These are phyloP conservation scores for Penicillium sp. DNA, from an alignment of 2,329 filamentous ascomycete genomes.

Conservation along the genomic window DNA sequence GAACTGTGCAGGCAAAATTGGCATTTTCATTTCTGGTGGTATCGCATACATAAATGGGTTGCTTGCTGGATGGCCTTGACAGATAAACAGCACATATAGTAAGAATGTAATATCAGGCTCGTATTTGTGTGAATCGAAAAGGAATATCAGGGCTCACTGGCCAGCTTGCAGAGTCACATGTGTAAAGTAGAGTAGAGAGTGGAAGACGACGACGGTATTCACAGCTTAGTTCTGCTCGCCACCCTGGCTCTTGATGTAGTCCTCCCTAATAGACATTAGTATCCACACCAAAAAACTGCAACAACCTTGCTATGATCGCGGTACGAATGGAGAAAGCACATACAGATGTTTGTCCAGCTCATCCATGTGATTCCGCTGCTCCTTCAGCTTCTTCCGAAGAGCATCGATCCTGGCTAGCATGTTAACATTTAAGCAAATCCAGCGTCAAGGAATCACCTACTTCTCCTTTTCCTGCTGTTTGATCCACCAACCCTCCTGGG, in stretches of 20 bases:
- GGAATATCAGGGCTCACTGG: neutral
- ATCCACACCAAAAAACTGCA: neutral
- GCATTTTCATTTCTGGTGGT: neutral
- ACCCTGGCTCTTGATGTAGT: constrained; percentile 19
- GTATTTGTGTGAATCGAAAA: neutral
- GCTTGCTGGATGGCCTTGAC: neutral
- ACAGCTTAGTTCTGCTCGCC: constrained; percentile 22
- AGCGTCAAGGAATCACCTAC: constrained; percentile 5
- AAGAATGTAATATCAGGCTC: neutral
- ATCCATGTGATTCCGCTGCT: constrained; percentile 29
- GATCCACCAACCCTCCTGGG: constrained; percentile 23
- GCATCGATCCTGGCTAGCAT: constrained; percentile 12
- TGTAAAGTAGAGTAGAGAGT: neutral
- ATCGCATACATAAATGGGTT: neutral
- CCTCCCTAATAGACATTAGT: constrained; percentile 17
- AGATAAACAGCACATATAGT: neutral
- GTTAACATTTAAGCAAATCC: neutral
- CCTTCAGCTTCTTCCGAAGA: constrained; percentile 26
- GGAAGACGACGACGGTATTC: neutral
- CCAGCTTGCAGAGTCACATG: neutral
- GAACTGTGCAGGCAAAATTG: neutral
- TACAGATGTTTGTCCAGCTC: constrained; percentile 34
- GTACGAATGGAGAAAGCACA: neutral
- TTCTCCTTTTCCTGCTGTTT: constrained; percentile 27
- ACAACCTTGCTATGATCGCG: no score